These are phyloP conservation scores for Teunomyces barrocoloradensis DNA, from an alignment of 805 yeast genomes.

Conservation along the genomic window DNA sequence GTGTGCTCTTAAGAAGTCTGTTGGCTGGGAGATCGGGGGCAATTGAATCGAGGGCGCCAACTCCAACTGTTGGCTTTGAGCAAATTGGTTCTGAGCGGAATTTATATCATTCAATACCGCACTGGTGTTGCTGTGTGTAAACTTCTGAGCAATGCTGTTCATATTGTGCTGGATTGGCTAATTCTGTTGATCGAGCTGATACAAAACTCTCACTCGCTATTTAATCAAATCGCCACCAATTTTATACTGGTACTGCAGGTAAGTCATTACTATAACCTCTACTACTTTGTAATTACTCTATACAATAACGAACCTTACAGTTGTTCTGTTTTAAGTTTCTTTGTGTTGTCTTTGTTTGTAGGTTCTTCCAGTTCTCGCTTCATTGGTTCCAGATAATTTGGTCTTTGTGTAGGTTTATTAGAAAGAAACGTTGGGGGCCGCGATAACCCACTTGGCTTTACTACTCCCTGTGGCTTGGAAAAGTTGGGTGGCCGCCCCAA, in stretches of 20 bases:
- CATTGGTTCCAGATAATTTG: conserved; percentile 2
- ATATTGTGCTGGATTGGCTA: conserved; percentile 12
- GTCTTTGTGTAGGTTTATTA: conserved; percentile 20
- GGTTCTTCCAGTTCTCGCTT: conserved; percentile 7
- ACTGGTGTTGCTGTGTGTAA: conserved; percentile 29
- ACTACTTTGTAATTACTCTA: neutral
- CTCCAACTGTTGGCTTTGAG: conserved; percentile 22
- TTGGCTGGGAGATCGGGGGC: conserved; percentile 86
- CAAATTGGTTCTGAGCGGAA: conserved; percentile 20
- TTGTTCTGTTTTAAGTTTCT: conserved; percentile 1
- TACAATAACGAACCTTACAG: neutral
- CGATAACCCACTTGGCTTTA: conserved; percentile 31
- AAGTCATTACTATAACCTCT: neutral
- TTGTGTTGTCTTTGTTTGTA: conserved; percentile 7
- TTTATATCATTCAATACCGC: conserved; percentile 27
- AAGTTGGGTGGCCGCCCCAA: conserved; percentile 26
- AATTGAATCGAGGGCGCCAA: conserved; percentile 63
- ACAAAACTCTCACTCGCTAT: neutral
- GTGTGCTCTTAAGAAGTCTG: conserved; percentile 94
- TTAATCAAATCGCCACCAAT: conserved; percentile 3
- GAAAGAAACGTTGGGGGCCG: conserved; percentile 39
- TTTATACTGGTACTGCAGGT: neutral
- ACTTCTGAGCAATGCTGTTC: conserved; percentile 41
- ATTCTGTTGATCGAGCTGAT: too few species aligned
- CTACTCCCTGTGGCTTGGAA: conserved; percentile 24